Conservation (phyloP, 495 filamentous ascomycete species). For the Aspergillus homomorphus region DNA sequence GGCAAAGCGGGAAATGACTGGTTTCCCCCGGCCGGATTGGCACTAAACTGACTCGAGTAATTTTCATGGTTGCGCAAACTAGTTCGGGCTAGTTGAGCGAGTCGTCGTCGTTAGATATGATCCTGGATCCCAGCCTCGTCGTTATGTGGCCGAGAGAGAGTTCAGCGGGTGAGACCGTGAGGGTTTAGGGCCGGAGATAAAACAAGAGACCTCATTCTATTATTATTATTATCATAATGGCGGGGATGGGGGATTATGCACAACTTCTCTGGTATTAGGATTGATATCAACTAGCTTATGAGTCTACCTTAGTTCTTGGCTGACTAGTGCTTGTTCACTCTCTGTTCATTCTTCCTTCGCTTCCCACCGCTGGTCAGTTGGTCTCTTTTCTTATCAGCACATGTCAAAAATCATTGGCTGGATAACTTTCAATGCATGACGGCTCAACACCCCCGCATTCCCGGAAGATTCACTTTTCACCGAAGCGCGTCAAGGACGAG, state of each 20-base stretch:
- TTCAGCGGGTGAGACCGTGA: not conserved
- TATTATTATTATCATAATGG: no score
- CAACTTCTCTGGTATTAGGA: not conserved
- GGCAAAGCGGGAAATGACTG: not conserved
- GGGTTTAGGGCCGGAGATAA: no score
- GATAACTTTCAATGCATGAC: not conserved
- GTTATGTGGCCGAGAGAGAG: not conserved
- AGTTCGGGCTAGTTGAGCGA: not conserved
- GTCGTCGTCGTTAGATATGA: not conserved
- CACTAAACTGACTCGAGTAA: not conserved
- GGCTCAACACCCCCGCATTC: conserved; percentile 13
- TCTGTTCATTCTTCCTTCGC: no score
- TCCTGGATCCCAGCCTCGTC: not conserved
- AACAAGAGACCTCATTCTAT: no score
- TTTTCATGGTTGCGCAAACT: not conserved
- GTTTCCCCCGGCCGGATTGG: no score
- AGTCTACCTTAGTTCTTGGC: no score
- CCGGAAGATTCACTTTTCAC: conserved; percentile 11
- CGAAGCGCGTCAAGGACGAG: not conserved
- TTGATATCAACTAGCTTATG: not conserved
- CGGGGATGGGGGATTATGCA: not conserved
- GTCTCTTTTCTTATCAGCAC: conserved; percentile 4
- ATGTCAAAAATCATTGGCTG: conserved; percentile 7
- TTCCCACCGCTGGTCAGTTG: no score
- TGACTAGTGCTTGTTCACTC: no score